phyloP scores from a whole-genome alignment of 73 alveolate genomes.

The Diophrys sp. region DNA sequence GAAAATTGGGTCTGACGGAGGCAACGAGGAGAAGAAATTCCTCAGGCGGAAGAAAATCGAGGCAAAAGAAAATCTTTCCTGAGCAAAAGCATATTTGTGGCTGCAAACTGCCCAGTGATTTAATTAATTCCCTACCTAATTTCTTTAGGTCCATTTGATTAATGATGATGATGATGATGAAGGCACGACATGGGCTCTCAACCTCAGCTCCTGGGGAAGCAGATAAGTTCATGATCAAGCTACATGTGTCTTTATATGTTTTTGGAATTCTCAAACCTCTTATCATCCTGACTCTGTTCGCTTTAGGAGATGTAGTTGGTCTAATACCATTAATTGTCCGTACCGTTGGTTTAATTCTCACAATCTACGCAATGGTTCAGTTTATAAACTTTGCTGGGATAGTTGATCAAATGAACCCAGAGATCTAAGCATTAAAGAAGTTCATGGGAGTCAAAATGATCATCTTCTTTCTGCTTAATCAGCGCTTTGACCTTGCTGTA shows the following conservation, averaged over 20 bases:
- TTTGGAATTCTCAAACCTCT: background rate
- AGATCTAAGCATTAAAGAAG: background rate
- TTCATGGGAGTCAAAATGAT: background rate
- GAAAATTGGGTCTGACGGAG: too few species aligned
- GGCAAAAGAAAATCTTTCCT: too few species aligned
- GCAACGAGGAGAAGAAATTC: too few species aligned
- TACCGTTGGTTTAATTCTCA: background rate
- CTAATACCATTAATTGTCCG: background rate
- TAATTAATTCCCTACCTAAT: too few species aligned
- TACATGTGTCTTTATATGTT: background rate
- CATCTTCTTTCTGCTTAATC: background rate
- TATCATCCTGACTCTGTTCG: background rate
- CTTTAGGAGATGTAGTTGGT: background rate
- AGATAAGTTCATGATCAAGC: background rate
- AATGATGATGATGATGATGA: too few species aligned
- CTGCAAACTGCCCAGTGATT: too few species aligned
- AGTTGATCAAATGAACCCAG: background rate
- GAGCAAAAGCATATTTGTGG: too few species aligned
- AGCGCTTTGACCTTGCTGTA: background rate
- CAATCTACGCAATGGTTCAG: background rate
- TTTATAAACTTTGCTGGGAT: background rate
- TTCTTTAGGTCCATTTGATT: too few species aligned
- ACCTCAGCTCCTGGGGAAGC: background rate
- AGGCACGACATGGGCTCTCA: background rate
- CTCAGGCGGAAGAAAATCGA: too few species aligned